Percentiles rank a stretch among this genome's conserved stretches.
Evolutionary conservation across 2,329 filamentous ascomycete species (phyloP).

Genomic region (Penicillium sp.): DNA sequence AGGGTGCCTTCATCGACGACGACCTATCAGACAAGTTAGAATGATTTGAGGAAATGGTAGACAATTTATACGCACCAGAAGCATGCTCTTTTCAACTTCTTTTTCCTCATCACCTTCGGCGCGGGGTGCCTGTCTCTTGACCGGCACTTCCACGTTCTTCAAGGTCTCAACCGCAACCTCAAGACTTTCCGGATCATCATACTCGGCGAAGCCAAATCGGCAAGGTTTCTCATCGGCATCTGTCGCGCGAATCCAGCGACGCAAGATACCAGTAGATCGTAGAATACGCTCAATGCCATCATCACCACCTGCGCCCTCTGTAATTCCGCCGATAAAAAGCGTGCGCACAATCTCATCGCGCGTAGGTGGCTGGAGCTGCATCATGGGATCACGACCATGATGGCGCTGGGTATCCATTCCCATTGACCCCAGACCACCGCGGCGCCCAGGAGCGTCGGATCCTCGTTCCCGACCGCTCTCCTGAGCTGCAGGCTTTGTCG

Average conservation of each 20-base stretch:
- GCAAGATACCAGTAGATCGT: slow-evolving; percentile 70
- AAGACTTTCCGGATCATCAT: slow-evolving; percentile 85
- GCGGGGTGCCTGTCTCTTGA: slow-evolving; percentile 64
- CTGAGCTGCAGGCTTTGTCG: slow-evolving; percentile 57
- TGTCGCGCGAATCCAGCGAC: slow-evolving; percentile 78
- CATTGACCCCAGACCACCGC: slow-evolving; percentile 59
- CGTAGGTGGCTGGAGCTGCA: slow-evolving; percentile 75
- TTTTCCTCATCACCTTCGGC: slow-evolving; percentile 46
- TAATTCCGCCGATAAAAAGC: slow-evolving; percentile 84
- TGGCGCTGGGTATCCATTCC: slow-evolving; percentile 66
- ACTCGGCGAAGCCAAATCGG: slow-evolving; percentile 94
- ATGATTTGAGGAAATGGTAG: background rate
- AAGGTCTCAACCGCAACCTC: slow-evolving; percentile 81
- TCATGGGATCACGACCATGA: slow-evolving; percentile 65
- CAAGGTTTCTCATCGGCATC: slow-evolving; percentile 78
- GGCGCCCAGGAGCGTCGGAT: slow-evolving; percentile 46
- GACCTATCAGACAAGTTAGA: slow-evolving; percentile 42
- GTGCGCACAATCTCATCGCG: slow-evolving; percentile 89
- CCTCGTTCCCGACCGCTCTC: slow-evolving; percentile 47
- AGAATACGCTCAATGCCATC: slow-evolving; percentile 77
- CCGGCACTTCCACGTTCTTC: slow-evolving; percentile 75
- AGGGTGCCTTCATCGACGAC: slow-evolving; percentile 78
- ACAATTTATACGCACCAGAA: slow-evolving; percentile 55
- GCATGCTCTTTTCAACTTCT: slow-evolving; percentile 64
- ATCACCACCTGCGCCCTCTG: slow-evolving; percentile 72